Base-by-base conservation (phyloP, 371 early-diverging fungal species). In the Fennellomyces sp. region DNA sequence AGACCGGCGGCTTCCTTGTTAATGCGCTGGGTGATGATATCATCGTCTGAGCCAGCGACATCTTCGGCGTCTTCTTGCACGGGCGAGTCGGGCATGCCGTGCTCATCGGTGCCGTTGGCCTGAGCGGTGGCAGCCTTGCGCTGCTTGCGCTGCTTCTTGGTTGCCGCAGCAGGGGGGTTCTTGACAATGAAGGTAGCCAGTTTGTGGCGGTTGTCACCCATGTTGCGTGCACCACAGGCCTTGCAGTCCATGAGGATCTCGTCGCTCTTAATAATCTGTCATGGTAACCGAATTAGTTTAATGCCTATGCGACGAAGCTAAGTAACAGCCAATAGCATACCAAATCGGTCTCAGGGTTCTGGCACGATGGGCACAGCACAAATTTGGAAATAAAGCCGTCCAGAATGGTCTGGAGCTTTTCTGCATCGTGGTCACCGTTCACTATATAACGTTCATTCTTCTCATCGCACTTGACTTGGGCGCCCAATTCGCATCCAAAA, bases 271-370 rank as follows among this genome's bases (percentile, higher is more conserved):
- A 76, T 83, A 64, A 95, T 85, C 80, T 86, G 62, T 28, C 25
- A 25, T 23, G 25, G 42, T 23, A 33, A 56, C 35, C 26, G 31
- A 15, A 21, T 19, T 29, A 19, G n/a, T 48, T 42, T 35, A 23
- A 10, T 25, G 26, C 21, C 47, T 12, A 26, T 48, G n/a, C 13
- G 10, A 39, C 2, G 28, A 53, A 17, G 8, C 38, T 19, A 29
- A 56, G 4, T 15, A 4, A 28, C 15, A 33, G 29, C 23, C 5
- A 51, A 39, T 28, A 49, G 58, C 77, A 61, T 66, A 86, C 85
- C 65, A 98, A 84, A 68, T 97, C 96, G 13, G 99, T 99, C 81
- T 99, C 99, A 23, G 99, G 99, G 80, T 98, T 99, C 61, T 87
- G 87, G 86, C 99, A 99, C 47, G 87, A 82, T 27, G 85, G 86